Evolutionary conservation across 352 stramenopile genomes (phyloP).

Genomic region (Peronospora tabacina): DNA sequence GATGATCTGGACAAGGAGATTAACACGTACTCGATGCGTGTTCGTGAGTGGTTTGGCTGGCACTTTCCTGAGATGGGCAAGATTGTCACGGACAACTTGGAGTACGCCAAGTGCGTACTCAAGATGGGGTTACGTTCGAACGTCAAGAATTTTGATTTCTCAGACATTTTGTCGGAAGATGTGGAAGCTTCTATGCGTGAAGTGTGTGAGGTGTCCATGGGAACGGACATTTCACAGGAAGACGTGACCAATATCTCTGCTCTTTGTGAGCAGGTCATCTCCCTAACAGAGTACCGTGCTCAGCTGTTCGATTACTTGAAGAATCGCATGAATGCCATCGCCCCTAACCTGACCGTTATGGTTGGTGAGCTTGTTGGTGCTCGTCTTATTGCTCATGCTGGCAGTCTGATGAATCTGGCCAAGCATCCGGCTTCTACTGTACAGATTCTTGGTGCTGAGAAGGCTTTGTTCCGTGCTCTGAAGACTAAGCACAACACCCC

Average conservation of each 20-base stretch:
- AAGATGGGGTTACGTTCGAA: conserved; percentile 91
- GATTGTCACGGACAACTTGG: conserved; percentile 97
- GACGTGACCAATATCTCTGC: conserved; percentile 96
- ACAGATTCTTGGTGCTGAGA: conserved; percentile 99
- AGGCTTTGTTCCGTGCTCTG: conserved; percentile 99
- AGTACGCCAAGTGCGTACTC: conserved; percentile 97
- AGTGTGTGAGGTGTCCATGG: conserved; percentile 98
- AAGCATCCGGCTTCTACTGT: conserved; percentile 99
- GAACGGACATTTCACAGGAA: conserved; percentile 98
- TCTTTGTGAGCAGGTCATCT: conserved; percentile 89
- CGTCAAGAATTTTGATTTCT: conserved; percentile 91
- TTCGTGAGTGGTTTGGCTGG: conserved; percentile 99
- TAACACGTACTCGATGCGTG: conserved; percentile 99
- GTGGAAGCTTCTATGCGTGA: conserved; percentile 95
- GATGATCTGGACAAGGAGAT: conserved; percentile 99
- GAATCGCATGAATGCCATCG: conserved; percentile 99
- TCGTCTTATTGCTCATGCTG: conserved; percentile 98
- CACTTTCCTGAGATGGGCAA: conserved; percentile 96
- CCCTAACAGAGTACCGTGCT: conserved; percentile 84
- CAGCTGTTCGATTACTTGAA: conserved; percentile 99
- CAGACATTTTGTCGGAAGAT: conserved; percentile 81
- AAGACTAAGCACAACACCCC: conserved; percentile 99
- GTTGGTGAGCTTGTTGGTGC: conserved; percentile 98
- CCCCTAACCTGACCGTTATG: conserved; percentile 99
- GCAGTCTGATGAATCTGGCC: conserved; percentile 98